phyloP scores from a whole-genome alignment of 2,329 filamentous ascomycete genomes.

The Alternaria tenuissima region DNA sequence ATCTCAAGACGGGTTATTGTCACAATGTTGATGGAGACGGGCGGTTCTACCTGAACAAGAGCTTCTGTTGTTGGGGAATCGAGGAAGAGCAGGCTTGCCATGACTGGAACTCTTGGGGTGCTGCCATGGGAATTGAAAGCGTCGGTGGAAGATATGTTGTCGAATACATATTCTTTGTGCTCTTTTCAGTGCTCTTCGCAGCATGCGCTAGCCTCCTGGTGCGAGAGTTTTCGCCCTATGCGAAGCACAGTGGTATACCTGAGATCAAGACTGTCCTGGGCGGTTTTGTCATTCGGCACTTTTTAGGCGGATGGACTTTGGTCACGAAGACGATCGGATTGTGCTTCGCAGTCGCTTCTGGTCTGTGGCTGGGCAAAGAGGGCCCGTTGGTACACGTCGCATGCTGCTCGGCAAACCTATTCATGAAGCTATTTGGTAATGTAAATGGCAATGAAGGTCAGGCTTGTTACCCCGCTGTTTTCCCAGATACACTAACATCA shows the following conservation, averaged over 20 bases:
- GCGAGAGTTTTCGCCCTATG: slow-evolving; percentile 83
- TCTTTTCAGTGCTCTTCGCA: slow-evolving; percentile 85
- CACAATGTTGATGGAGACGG: slow-evolving; percentile 78
- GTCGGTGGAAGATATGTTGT: slow-evolving; percentile 78
- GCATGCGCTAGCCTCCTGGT: slow-evolving; percentile 80
- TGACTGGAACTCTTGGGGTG: slow-evolving; percentile 88
- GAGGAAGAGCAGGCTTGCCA: slow-evolving; percentile 77
- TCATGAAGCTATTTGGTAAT: slow-evolving; percentile 85
- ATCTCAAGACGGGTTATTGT: slow-evolving; percentile 91
- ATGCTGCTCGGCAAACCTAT: slow-evolving; percentile 93
- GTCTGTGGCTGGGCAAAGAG: slow-evolving; percentile 97
- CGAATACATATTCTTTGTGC: slow-evolving; percentile 85
- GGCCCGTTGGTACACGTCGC: slow-evolving; percentile 94
- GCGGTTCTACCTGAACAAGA: slow-evolving; percentile 87
- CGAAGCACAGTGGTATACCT: slow-evolving; percentile 93
- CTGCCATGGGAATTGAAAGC: slow-evolving; percentile 72
- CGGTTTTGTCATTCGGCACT: slow-evolving; percentile 88
- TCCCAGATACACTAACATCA: slow-evolving; percentile 27
- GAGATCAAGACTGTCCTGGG: slow-evolving; percentile 97
- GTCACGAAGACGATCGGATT: slow-evolving; percentile 88
- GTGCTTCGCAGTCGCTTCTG: slow-evolving; percentile 89
- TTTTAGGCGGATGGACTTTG: slow-evolving; percentile 88
- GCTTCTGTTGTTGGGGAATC: slow-evolving; percentile 93
- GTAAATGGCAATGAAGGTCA: slow-evolving; percentile 87
- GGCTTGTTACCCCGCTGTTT: slow-evolving; percentile 12